Base-by-base conservation (phyloP, 1,284 basidiomycete species). In the Cryptococcus sp. region DNA sequence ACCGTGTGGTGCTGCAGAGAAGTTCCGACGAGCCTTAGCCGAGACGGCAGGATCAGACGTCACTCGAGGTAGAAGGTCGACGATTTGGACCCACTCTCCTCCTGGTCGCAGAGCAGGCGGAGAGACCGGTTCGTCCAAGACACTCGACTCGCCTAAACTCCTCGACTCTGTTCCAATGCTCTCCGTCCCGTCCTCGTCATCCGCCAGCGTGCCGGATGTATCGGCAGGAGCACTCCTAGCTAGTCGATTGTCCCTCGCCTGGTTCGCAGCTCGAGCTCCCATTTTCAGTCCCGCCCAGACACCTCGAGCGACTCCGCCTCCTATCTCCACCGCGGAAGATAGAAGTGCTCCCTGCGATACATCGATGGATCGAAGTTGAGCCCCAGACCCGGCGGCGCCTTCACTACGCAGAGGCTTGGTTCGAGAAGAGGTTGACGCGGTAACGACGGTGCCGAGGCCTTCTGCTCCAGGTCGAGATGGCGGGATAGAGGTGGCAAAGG, bases 241-340 rank as follows among this genome's bases (percentile, higher is more conserved):
- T 42, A 72, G 48, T 7, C 67, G 41, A 5, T 54, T 55, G n/a
- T 45, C 50, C 7, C 60, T 48, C 4, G 55, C 55, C 16, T 53
- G 47, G 25, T 50, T 48, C 19, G 58, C 69, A 14, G 63, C 68
- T 46, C 54, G 49, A 2, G 66, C 69, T 18, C 69, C 68, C 53
- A 62, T 62, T 51, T 67, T 69, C 21, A 72, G 34, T 1, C 69
- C 69, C 0, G 68, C 67, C 69, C 69, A 72, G 9, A 72, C 66
- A 0, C 68, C 68, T 28, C 66, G 47, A 5, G 68, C 69, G 2
- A 69, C 68, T 9, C 65, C 67, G 19, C 67, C 65, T 12, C 69
- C 68, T 21, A 72, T 64, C 47, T 64, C 65, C 0, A 65, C 64
- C 0, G 68, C 69, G 0, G 69, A 68, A 4, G 56, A 50, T 19